phyloP scores from a whole-genome alignment of 306 rosid genomes.

The Vigna hirtella region DNA sequence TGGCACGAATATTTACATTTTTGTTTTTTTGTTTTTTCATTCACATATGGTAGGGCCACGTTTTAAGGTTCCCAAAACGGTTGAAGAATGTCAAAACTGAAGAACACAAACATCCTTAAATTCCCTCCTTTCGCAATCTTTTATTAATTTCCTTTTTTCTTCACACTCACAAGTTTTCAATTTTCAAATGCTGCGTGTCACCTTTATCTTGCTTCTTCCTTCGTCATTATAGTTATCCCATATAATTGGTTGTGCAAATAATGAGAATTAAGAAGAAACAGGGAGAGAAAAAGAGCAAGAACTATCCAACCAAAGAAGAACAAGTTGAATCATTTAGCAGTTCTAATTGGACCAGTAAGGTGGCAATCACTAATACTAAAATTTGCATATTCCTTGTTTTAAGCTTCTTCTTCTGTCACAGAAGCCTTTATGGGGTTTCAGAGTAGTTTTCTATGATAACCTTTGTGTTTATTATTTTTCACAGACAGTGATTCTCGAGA shows the following conservation, averaged over 20 bases:
- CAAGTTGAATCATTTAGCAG: slow-evolving; percentile 42
- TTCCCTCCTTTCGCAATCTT: slow-evolving; percentile 38
- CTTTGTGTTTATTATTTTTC: slow-evolving; percentile 41
- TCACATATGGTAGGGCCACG: neutral
- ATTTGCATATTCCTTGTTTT: slow-evolving; percentile 35
- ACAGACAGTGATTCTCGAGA: slow-evolving; percentile 47
- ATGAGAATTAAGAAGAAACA: slow-evolving; percentile 14
- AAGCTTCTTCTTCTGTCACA: neutral
- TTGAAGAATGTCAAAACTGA: slow-evolving; percentile 40
- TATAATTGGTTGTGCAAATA: slow-evolving; percentile 44
- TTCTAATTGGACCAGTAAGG: slow-evolving; percentile 56
- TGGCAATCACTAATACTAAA: slow-evolving; percentile 42
- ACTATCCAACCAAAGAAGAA: slow-evolving; percentile 41
- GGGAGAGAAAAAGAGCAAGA: slow-evolving; percentile 50
- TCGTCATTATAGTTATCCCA: slow-evolving; percentile 23
- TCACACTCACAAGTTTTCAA: neutral
- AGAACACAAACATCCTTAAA: slow-evolving; percentile 25
- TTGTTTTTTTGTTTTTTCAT: neutral
- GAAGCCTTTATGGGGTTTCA: slow-evolving; percentile 39
- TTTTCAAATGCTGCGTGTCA: neutral
- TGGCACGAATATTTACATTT: no score
- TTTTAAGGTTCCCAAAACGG: slow-evolving; percentile 42
- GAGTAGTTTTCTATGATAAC: slow-evolving; percentile 46
- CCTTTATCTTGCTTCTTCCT: slow-evolving; percentile 34
- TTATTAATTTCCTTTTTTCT: neutral